Evolutionary conservation across 2,329 filamentous ascomycete genomes (phyloP).

Genomic region (Rhinocladiella similis): DNA sequence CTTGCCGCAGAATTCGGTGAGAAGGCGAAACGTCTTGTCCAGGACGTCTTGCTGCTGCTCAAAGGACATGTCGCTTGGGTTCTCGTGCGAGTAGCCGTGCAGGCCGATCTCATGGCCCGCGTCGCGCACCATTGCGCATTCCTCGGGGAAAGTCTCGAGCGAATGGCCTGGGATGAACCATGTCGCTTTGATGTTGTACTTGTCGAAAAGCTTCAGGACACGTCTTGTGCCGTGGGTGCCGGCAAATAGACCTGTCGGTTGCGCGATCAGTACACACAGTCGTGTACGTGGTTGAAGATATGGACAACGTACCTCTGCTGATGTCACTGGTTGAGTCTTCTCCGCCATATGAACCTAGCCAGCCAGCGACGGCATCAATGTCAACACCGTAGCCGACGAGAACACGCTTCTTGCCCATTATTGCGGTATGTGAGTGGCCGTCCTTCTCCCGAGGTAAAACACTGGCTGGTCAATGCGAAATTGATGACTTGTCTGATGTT

Average conservation of each 20-base stretch:
- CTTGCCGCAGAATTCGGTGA: slow-evolving; percentile 70
- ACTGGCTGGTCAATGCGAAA: background rate
- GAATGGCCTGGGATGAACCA: slow-evolving; percentile 67
- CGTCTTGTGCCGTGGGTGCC: slow-evolving; percentile 66
- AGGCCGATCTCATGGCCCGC: slow-evolving; percentile 66
- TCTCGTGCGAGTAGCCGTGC: slow-evolving; percentile 75
- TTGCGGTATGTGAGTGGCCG: background rate
- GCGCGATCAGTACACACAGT: background rate
- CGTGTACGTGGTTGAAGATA: no score
- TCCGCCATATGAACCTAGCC: slow-evolving; percentile 73
- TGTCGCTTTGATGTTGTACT: slow-evolving; percentile 69
- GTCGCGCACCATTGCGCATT: slow-evolving; percentile 62
- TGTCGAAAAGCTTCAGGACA: slow-evolving; percentile 69
- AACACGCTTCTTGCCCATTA: slow-evolving; percentile 50
- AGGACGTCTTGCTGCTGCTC: slow-evolving; percentile 76
- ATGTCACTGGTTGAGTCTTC: slow-evolving; percentile 73
- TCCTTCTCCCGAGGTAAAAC: no score
- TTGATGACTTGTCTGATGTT: background rate
- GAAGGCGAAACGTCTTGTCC: slow-evolving; percentile 72
- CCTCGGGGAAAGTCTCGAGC: slow-evolving; percentile 66
- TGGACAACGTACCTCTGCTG: slow-evolving; percentile 55
- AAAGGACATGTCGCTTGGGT: slow-evolving; percentile 68
- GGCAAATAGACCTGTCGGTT: slow-evolving; percentile 57
- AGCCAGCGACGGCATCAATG: slow-evolving; percentile 74
- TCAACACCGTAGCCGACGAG: slow-evolving; percentile 67